Base-by-base conservation (phyloP, 2,329 filamentous ascomycete genomes). In the Dendrostoma leiphaemia region DNA sequence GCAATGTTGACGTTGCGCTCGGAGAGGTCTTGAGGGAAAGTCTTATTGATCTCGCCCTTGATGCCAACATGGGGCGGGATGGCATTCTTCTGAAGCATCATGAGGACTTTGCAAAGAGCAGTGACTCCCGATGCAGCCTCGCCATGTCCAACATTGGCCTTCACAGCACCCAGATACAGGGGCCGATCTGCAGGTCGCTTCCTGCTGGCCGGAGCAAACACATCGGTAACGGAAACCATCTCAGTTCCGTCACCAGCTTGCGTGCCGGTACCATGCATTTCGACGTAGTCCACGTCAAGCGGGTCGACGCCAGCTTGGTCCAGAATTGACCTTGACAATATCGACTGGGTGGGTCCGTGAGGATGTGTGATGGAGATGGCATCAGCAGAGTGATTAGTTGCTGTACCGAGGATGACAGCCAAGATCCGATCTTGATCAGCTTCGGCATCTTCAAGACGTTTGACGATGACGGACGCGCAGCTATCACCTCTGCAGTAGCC, bases 231-330 rank as follows among this genome's bases (percentile, higher is more conserved):
- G 0, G 87, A 91, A 1, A 83, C 77, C 86, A 93, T 92, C 68
- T 96, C 91, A 4, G 84, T 88, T 7, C 84, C 85, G 64, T 96
- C 91, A 57, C 89, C 91, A 29, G 88, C 90, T 68, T 94, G 89
- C 0, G 90, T 96, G 29, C 91, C 91, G 3, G 91, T 96, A 13
- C 89, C 91, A 68, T 96, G 90, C 85, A 94, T 91, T 71, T 95
- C 91, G 8, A 96, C 85, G 64, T 93, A 95, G 69, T 85, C 85
- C 46, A 96, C 80, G 59, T 92, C 88, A 48, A 84, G 79, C 2
- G 90, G 87, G 63, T 92, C 85, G 21, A 94, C 80, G 55, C 87
- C 86, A 38, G 89, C 86, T 40, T 89, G 82, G 45, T 86, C 81
- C 1, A 94, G 76, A 26, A 94, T 84, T 35, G 82, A 77, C 53